A percentile compares a stretch with the other conserved stretches of the same genome.
Evolutionary conservation across 306 rosid genomes (phyloP).

Genomic region (Pterocarpus santalinus): DNA sequence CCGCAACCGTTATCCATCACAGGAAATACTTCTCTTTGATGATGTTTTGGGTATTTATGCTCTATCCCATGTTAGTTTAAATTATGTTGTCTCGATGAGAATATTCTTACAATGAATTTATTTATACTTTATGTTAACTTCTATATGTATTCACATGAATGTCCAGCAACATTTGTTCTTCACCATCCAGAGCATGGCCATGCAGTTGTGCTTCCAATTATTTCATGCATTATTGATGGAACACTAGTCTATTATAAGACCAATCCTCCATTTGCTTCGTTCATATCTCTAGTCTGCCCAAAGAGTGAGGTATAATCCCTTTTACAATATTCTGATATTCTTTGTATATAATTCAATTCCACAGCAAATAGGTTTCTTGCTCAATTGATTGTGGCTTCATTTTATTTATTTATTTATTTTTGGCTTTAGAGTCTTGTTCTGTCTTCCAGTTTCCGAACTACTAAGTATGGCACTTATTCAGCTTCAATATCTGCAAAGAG

Average conservation of each 20-base stretch:
- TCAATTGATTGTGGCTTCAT: slow-evolving; percentile 4
- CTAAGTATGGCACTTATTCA: slow-evolving; percentile 18
- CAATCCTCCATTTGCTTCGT: slow-evolving; percentile 87
- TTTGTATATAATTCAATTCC: slow-evolving; percentile 30
- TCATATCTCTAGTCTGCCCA: slow-evolving; percentile 93
- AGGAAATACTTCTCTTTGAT: slow-evolving; percentile 86
- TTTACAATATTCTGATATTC: slow-evolving; percentile 29
- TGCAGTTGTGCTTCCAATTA: slow-evolving; percentile 93
- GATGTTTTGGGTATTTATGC: slow-evolving; percentile 88
- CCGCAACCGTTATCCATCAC: slow-evolving; percentile 86
- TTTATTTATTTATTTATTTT: not conserved
- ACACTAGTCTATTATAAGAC: slow-evolving; percentile 76
- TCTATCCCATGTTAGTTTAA: slow-evolving; percentile 54
- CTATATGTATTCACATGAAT: slow-evolving; percentile 43
- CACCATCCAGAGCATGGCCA: slow-evolving; percentile 99
- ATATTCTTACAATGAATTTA: slow-evolving; percentile 26
- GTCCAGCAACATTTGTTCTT: slow-evolving; percentile 92
- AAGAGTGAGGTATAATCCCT: slow-evolving; percentile 73
- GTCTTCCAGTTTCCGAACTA: slow-evolving; percentile 8
- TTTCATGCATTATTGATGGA: slow-evolving; percentile 93
- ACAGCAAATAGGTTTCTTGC: slow-evolving; percentile 1
- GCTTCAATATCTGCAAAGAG: slow-evolving; percentile 19
- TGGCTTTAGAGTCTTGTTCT: slow-evolving; percentile 11
- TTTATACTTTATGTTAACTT: slow-evolving; percentile 51
- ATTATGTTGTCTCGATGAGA: slow-evolving; percentile 37